A percentile compares a stretch with the other conserved stretches of the same genome.
Evolutionary conservation across 345 rosid species (phyloP).

Genomic region (Zanthoxylum bungeanum): DNA sequence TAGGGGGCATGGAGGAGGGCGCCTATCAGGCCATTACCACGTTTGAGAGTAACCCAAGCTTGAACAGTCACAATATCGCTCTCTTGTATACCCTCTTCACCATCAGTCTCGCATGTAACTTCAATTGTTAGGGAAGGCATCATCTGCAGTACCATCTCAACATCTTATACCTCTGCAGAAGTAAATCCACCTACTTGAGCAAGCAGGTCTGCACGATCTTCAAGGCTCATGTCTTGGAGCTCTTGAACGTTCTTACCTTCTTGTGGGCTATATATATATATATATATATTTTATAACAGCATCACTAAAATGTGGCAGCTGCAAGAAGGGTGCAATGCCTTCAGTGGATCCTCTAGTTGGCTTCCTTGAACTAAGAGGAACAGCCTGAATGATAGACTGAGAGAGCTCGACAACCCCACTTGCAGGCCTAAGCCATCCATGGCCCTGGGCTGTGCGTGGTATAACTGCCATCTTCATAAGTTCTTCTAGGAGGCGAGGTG

Average conservation of each 20-base stretch:
- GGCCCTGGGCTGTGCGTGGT: slow-evolving; percentile 86
- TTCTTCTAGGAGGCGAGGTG: slow-evolving; percentile 97
- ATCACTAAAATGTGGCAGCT: slow-evolving; percentile 91
- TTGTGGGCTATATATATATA: slow-evolving; percentile 91
- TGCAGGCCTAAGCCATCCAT: slow-evolving; percentile 99
- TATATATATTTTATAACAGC: slow-evolving; percentile 71
- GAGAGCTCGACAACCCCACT: slow-evolving; percentile 93
- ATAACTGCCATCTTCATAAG: slow-evolving; percentile 94
- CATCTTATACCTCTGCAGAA: slow-evolving; percentile 56
- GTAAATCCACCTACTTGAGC: slow-evolving; percentile 76
- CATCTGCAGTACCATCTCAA: slow-evolving; percentile 86
- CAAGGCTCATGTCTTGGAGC: slow-evolving; percentile 57
- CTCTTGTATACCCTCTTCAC: slow-evolving; percentile 97
- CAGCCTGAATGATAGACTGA: slow-evolving; percentile 97
- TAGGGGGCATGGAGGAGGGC: slow-evolving; percentile 86
- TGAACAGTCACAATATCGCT: slow-evolving; percentile 83
- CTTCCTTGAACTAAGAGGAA: slow-evolving; percentile 96
- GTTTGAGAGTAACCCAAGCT: slow-evolving; percentile 83
- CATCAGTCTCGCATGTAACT: slow-evolving; percentile 92
- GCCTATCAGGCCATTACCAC: slow-evolving; percentile 69
- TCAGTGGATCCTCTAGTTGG: slow-evolving; percentile 80
- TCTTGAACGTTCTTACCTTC: slow-evolving; percentile 91
- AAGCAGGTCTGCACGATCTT: slow-evolving; percentile 80
- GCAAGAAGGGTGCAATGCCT: slow-evolving; percentile 90
- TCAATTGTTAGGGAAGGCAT: slow-evolving; percentile 84